Conservation (phyloP, 495 filamentous ascomycete genomes). For the Gamarada debralockiae region DNA sequence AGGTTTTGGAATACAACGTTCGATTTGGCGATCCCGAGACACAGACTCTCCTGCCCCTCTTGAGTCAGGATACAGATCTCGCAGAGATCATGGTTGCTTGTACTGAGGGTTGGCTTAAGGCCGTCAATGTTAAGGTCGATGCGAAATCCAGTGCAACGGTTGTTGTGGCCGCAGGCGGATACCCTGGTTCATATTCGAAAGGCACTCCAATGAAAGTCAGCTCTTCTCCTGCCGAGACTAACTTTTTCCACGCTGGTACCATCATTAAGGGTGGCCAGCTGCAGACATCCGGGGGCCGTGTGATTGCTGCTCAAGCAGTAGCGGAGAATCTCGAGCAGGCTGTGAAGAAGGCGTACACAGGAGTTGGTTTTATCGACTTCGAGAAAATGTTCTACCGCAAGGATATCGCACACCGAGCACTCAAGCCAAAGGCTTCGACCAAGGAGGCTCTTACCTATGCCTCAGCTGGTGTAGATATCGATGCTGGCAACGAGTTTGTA, state of each 20-base stretch:
- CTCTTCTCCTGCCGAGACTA: slow-evolving; percentile 39
- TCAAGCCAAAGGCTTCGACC: slow-evolving; percentile 29
- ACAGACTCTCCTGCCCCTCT: slow-evolving; percentile 81
- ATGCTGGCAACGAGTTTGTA: slow-evolving; percentile 87
- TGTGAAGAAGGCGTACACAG: slow-evolving; percentile 77
- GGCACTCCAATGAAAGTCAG: slow-evolving; percentile 60
- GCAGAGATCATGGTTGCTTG: slow-evolving; percentile 90
- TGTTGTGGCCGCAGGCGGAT: slow-evolving; percentile 91
- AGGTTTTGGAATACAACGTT: slow-evolving; percentile 94
- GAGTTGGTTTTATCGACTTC: slow-evolving; percentile 76
- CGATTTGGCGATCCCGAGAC: slow-evolving; percentile 96
- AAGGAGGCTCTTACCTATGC: slow-evolving; percentile 80
- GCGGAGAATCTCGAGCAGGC: slow-evolving; percentile 74
- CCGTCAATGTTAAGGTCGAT: slow-evolving; percentile 62
- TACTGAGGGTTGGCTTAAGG: slow-evolving; percentile 67
- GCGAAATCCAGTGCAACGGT: slow-evolving; percentile 78
- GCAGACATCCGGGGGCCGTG: slow-evolving; percentile 78
- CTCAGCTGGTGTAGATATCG: slow-evolving; percentile 87
- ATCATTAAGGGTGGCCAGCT: slow-evolving; percentile 57
- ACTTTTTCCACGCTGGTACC: slow-evolving; percentile 94
- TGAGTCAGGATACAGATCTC: slow-evolving; percentile 77
- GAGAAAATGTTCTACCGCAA: slow-evolving; percentile 88
- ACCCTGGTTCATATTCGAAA: slow-evolving; percentile 85
- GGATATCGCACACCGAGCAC: slow-evolving; percentile 81
- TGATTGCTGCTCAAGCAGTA: slow-evolving; percentile 82